Evolutionary conservation across 371 early-diverging fungal genomes (phyloP).

Genomic region (Choanephora cucurbitarum): DNA sequence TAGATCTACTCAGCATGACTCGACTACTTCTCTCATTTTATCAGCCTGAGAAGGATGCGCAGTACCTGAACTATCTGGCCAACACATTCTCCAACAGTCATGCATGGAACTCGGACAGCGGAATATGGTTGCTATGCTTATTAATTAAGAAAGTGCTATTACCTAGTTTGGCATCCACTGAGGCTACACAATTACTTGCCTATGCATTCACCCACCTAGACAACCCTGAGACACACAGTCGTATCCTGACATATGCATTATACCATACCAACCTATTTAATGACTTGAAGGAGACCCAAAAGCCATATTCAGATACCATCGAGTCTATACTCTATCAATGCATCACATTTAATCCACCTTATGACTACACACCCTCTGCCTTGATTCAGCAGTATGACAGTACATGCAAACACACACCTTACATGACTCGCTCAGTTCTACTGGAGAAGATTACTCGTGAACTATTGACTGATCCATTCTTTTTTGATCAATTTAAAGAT

Average conservation of each 20-base stretch:
- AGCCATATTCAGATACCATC: background rate
- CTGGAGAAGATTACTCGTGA: background rate
- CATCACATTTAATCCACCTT: slow-evolving; percentile 11
- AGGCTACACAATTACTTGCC: slow-evolving; percentile 2
- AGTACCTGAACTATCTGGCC: background rate
- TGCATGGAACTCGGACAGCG: slow-evolving; percentile 11
- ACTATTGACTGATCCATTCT: slow-evolving; percentile 27
- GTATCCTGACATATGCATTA: slow-evolving; percentile 20
- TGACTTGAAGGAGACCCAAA: slow-evolving; percentile 1
- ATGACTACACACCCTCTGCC: slow-evolving; percentile 13
- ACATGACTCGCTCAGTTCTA: slow-evolving; percentile 10
- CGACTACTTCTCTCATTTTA: slow-evolving; percentile 23
- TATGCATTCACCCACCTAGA: background rate
- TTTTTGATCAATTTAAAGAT: slow-evolving; percentile 20
- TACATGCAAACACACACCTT: background rate
- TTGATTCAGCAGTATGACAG: slow-evolving; percentile 5
- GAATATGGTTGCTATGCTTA: slow-evolving; percentile 26
- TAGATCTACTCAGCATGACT: slow-evolving; percentile 7
- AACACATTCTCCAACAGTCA: background rate
- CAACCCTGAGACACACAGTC: slow-evolving; percentile 2
- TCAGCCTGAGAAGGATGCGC: slow-evolving; percentile 9
- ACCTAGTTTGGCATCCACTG: slow-evolving; percentile 2
- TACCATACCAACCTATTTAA: slow-evolving; percentile 2
- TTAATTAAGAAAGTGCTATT: slow-evolving; percentile 27
- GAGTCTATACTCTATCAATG: slow-evolving; percentile 11